Evolutionary conservation across 495 filamentous ascomycete species (phyloP), one percentile per base, ranked within the genome.

Genomic region (Trichocladium uniseriatum): DNA sequence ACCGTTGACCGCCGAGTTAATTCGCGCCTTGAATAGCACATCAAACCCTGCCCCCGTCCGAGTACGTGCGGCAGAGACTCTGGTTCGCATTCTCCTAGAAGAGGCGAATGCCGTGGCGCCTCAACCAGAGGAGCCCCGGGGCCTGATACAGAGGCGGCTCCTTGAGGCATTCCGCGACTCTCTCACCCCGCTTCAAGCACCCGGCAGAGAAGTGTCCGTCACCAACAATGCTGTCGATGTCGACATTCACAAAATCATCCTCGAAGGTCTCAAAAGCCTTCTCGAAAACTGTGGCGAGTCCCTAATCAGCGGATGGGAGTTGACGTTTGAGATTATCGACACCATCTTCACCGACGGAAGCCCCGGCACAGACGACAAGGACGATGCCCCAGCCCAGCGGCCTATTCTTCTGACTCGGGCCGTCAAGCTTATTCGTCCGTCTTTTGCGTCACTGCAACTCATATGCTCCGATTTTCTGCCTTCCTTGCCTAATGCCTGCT

Each of bases 381-480:
- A 58, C 13, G 54, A 58, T 14, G 19, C 50, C 13, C 19, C 45
- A 28, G 38, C 51, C 15, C 56, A 57, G 51, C 57, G 57, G 6
- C 20, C 51, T 5, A 43, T 53, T 6, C 58, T 73, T 6, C 67
- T 57, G n/a, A 79, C 81, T 20, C 77, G 78, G 27, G 89, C 89
- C 6, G 71, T 79, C 48, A 81, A 79, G 41, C 75, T 98, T 7
- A 83, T 94, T 39, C 79, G 86, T 36, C 81, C 87, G 15, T 85
- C 89, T 0, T 97, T 97, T 58, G 82, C 79, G 45, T 92, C 89
- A 22, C 60, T 94, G 14, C 89, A 97, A 58, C 79, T 98, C 6
- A 84, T 97, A 34, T 94, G 89, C 57, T 95, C 92, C 3, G 92
- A 98, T 62, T 98, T 96, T 55, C 68, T 97, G 7, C 73, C 81